phyloP scores from a whole-genome alignment of 1,284 basidiomycete genomes.

The Cronartium quercuum region DNA sequence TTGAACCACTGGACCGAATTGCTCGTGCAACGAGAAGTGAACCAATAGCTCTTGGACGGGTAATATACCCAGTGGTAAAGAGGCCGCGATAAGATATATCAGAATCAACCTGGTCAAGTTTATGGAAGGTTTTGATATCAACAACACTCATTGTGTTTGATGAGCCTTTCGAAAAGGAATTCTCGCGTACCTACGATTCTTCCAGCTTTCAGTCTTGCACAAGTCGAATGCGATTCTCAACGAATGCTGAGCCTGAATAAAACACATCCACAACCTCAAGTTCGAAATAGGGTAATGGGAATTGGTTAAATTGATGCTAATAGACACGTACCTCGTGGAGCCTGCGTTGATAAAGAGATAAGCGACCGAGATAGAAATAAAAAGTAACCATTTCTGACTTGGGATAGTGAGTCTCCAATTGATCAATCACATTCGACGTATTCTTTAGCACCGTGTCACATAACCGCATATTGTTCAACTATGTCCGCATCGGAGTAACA shows the following conservation, averaged over 20 bases:
- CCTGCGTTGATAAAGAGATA: conserved; percentile 50
- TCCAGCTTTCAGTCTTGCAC: conserved; percentile 44
- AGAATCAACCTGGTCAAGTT: conserved; percentile 47
- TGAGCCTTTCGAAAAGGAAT: neutral
- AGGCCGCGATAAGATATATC: conserved; percentile 49
- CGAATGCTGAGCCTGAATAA: conserved; percentile 46
- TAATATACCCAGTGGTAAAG: conserved; percentile 50
- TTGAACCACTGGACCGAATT: conserved; percentile 44
- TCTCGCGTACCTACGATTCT: conserved; percentile 45
- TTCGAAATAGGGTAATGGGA: too few species aligned
- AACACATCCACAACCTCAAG: too few species aligned
- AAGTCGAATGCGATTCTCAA: conserved; percentile 50
- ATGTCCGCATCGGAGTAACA: neutral
- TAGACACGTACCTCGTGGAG: conserved; percentile 46
- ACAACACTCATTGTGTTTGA: neutral
- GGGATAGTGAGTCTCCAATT: conserved; percentile 48
- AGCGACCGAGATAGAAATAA: conserved; percentile 51
- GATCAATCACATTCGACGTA: conserved; percentile 48
- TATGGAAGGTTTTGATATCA: neutral
- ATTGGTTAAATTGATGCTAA: neutral
- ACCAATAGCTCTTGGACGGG: conserved; percentile 46
- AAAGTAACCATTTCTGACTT: conserved; percentile 50
- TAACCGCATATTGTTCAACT: conserved; percentile 50
- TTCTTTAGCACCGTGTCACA: conserved; percentile 52
- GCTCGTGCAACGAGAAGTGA: conserved; percentile 44